phyloP scores from a whole-genome alignment of 352 stramenopile species.

The Pilasporangium apinafurcum region DNA sequence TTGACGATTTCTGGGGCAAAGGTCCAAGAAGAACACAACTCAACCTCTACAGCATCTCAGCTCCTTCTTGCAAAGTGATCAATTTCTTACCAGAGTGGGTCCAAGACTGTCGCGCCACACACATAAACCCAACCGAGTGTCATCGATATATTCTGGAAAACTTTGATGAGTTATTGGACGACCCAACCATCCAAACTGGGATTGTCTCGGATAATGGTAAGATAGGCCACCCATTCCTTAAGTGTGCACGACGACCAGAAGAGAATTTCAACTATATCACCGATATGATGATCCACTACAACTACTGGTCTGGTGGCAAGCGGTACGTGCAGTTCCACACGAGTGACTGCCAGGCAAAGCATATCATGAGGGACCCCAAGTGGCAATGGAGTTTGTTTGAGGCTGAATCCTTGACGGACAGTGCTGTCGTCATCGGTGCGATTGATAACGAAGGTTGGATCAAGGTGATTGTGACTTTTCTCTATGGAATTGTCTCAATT shows the following conservation, averaged over 20 bases:
- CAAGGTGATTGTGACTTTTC: constrained; percentile 4
- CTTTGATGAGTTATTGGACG: constrained; percentile 11
- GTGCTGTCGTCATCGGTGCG: constrained; percentile 2
- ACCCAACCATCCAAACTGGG: constrained; percentile 17
- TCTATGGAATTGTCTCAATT: constrained; percentile 22
- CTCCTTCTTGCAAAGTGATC: constrained; percentile 19
- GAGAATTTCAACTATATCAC: constrained; percentile 17
- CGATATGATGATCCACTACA: constrained; percentile 21
- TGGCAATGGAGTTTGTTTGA: constrained; percentile 14
- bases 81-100: constrained; percentile 22
- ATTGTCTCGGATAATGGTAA: constrained; percentile 16
- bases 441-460: constrained; percentile 12
- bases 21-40: constrained; percentile 11
- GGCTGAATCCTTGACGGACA: constrained; percentile 7
- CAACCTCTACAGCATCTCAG: constrained; percentile 26
- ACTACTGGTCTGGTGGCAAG: constrained; percentile 23
- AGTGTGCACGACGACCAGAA: constrained; percentile 12
- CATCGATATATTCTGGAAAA: constrained; percentile 22
- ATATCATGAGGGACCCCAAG: constrained; percentile 3
- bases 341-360: constrained; percentile 18
- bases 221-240: constrained; percentile 16
- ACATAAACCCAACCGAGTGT: constrained; percentile 13
- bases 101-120: constrained; percentile 1
- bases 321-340: constrained; percentile 27
- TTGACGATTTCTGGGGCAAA: constrained; percentile 19